Evolutionary conservation across 805 yeast genomes (phyloP).

Genomic region (Maudiozyma turicensis): DNA sequence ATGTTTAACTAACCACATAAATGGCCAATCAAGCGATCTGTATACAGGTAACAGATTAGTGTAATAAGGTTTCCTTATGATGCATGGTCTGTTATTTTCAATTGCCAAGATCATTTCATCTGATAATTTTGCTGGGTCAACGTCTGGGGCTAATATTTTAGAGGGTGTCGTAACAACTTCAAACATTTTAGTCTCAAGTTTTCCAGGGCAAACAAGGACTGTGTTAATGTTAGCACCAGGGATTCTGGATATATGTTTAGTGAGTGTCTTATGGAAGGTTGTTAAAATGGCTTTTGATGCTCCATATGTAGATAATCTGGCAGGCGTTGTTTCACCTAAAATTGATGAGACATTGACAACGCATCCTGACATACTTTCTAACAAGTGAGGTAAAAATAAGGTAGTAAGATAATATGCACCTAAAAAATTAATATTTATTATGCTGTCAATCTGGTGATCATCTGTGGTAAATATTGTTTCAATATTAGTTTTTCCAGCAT

Average conservation of each 20-base stretch:
- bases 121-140: conserved; percentile 63
- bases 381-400: conserved; percentile 66
- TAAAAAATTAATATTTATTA: conserved; percentile 57
- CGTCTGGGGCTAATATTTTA: conserved; percentile 67
- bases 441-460: conserved; percentile 49
- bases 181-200: conserved; percentile 68
- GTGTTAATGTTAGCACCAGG: conserved; percentile 42
- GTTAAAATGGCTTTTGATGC: conserved; percentile 84
- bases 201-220: conserved; percentile 80
- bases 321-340: conserved; percentile 78
- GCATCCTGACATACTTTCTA: conserved; percentile 52
- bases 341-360: conserved; percentile 78
- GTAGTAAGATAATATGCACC: conserved; percentile 65
- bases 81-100: conserved; percentile 54
- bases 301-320: conserved; percentile 70
- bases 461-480: conserved; percentile 44
- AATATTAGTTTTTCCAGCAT: conserved; percentile 71
- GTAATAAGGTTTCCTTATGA: conserved; percentile 65
- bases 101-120: conserved; percentile 44
- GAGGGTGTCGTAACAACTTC: conserved; percentile 66
- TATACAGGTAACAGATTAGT: conserved; percentile 65
- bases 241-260: conserved; percentile 42
- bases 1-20: conserved; percentile 30
- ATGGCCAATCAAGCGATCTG: conserved; percentile 64
- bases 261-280: conserved; percentile 73